These are phyloP conservation scores for Fomitopsis betulina DNA, from an alignment of 1,284 basidiomycete species.

Conservation along the genomic window DNA sequence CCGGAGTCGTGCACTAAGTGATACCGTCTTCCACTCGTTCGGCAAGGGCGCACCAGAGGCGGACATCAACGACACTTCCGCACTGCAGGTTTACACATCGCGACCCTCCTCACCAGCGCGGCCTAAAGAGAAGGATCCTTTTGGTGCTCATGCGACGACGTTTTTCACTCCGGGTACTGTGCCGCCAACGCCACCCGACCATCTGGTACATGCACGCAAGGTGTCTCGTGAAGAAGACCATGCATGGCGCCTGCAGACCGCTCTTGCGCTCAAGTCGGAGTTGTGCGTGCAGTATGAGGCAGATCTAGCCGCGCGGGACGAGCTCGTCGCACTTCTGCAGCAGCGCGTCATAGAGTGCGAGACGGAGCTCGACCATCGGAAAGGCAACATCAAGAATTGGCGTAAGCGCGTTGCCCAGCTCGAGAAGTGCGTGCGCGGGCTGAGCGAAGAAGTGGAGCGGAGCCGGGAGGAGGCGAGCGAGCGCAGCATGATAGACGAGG, in stretches of 20 bases:
- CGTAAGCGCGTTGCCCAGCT: conserved; percentile 71
- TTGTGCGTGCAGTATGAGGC: conserved; percentile 68
- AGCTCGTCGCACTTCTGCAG: conserved; percentile 58
- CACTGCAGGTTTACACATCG: conserved; percentile 42
- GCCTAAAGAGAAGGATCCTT: conserved; percentile 58
- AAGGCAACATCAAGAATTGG: conserved; percentile 50
- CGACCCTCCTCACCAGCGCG: conserved; percentile 13
- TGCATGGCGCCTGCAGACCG: conserved; percentile 66
- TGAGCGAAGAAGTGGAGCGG: conserved; percentile 68
- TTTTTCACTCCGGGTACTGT: conserved; percentile 71
- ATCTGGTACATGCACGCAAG: conserved; percentile 43
- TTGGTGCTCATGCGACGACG: conserved; percentile 65
- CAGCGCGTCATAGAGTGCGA: conserved; percentile 48
- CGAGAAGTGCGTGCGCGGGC: conserved; percentile 53
- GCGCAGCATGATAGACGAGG: conserved; percentile 74
- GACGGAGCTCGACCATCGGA: conserved; percentile 56
- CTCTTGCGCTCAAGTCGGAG: conserved; percentile 65
- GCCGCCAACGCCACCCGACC: conserved; percentile 55
- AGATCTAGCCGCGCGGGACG: conserved; percentile 66
- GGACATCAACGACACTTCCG: conserved; percentile 57
- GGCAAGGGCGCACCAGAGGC: conserved; percentile 38
- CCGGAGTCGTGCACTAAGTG: conserved; percentile 52
- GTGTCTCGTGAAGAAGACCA: conserved; percentile 65
- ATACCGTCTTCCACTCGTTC: conserved; percentile 57
- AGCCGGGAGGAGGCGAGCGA: conserved; percentile 65